Evolutionary conservation across 352 stramenopile genomes (phyloP).

Genomic region (Phytophthora europaea): DNA sequence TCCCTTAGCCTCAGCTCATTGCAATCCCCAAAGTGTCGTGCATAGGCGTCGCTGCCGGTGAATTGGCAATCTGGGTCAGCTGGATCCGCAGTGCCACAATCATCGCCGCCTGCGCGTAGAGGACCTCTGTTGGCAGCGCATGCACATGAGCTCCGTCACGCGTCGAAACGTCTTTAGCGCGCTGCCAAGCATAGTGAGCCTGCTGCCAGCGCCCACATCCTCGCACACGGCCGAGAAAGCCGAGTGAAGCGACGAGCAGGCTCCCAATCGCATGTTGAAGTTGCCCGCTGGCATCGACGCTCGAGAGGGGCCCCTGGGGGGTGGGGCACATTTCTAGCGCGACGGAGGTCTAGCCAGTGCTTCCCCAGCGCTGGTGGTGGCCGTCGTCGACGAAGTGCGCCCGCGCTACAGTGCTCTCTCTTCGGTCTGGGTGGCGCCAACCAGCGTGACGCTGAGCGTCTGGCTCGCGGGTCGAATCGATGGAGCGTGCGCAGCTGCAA

Average conservation of each 20-base stretch:
- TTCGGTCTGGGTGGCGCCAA: too few species aligned
- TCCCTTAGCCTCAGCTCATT: too few species aligned
- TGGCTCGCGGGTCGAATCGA: too few species aligned
- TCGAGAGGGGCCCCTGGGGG: not conserved
- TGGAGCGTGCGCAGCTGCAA: slow-evolving; percentile 1
- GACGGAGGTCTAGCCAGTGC: not conserved
- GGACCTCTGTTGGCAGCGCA: too few species aligned
- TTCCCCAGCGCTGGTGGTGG: not conserved
- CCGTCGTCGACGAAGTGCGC: not conserved
- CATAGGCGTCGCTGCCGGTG: too few species aligned
- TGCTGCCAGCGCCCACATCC: not conserved
- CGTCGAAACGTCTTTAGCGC: not conserved
- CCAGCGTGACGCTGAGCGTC: not conserved
- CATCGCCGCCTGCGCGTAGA: not conserved
- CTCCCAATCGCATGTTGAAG: slow-evolving; percentile 24
- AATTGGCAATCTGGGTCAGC: not conserved
- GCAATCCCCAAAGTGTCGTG: too few species aligned
- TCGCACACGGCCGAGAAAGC: not conserved
- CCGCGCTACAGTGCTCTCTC: too few species aligned
- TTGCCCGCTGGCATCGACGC: slow-evolving; percentile 2
- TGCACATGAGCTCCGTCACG: not conserved
- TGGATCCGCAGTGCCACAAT: slow-evolving; percentile 23
- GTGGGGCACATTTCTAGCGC: not conserved
- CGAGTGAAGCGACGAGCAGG: slow-evolving; percentile 1
- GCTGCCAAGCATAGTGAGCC: not conserved